These are phyloP conservation scores for Botryotinia globosa DNA, from an alignment of 2,329 filamentous ascomycete genomes.

Conservation along the genomic window DNA sequence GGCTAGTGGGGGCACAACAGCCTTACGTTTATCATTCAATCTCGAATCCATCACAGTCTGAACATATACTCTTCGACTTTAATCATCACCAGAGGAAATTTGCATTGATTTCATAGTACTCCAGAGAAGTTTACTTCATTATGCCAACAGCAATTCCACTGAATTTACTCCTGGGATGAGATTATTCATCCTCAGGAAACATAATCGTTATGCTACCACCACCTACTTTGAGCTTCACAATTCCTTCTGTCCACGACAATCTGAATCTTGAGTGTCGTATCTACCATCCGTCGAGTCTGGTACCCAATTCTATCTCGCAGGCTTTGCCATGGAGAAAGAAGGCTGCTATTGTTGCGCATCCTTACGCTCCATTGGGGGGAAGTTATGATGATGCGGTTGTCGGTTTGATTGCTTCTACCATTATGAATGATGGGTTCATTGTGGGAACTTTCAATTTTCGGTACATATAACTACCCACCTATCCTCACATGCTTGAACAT, in stretches of 20 bases:
- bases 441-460: constrained; percentile 92
- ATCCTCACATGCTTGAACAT: not conserved
- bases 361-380: constrained; percentile 85
- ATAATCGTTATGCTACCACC: constrained; percentile 50
- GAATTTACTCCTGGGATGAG: constrained; percentile 26
- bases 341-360: constrained; percentile 76
- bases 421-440: constrained; percentile 67
- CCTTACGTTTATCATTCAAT: not conserved
- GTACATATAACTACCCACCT: constrained; percentile 43
- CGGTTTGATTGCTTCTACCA: constrained; percentile 54
- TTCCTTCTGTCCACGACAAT: constrained; percentile 82
- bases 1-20: not conserved
- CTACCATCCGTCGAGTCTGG: constrained; percentile 62
- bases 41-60: not conserved
- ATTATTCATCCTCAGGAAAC: constrained; percentile 17
- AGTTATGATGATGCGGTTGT: constrained; percentile 81
- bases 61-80: not conserved
- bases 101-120: not conserved
- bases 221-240: constrained; percentile 64
- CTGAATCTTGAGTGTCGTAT: constrained; percentile 75
- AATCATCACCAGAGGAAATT: not conserved
- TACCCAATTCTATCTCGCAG: constrained; percentile 27
- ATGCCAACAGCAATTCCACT: constrained; percentile 13
- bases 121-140: not conserved
- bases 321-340: constrained; percentile 40